Evolutionary conservation across 2,329 filamentous ascomycete genomes (phyloP).

Genomic region (Xenosphaeropsis pyriputrescens): DNA sequence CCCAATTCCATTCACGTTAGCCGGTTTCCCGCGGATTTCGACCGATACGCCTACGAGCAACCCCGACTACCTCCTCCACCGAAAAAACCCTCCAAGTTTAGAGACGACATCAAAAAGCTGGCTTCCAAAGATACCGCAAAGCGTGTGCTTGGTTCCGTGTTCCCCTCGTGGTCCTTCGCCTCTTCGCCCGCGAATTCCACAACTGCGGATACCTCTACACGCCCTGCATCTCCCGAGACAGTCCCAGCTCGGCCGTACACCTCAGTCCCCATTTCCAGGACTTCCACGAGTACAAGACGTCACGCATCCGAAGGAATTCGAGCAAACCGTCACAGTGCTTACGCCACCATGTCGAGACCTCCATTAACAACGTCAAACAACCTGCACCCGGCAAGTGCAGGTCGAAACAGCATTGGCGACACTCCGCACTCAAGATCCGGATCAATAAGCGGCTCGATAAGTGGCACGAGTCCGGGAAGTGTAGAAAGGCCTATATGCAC

Average conservation of each 20-base stretch:
- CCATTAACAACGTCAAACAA: neutral
- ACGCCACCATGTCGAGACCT: neutral
- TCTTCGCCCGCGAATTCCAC: conserved; percentile 6
- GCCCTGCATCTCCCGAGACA: conserved; percentile 10
- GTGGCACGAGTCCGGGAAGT: conserved; percentile 24
- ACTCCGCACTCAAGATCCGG: neutral
- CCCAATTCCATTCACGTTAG: conserved; percentile 41
- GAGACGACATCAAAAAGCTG: conserved; percentile 25
- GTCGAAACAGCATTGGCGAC: neutral
- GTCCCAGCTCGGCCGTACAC: conserved; percentile 2
- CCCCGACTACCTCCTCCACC: conserved; percentile 13
- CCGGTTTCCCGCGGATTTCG: conserved; percentile 28
- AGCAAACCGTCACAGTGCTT: neutral
- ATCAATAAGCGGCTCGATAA: conserved; percentile 1
- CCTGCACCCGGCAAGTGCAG: neutral
- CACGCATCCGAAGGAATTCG: neutral
- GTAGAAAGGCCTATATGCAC: conserved; percentile 54
- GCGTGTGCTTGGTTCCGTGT: conserved; percentile 17
- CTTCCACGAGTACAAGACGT: conserved; percentile 6
- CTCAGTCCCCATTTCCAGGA: conserved; percentile 6
- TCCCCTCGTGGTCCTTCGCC: conserved; percentile 11
- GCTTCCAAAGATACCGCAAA: conserved; percentile 25
- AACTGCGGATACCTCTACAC: conserved; percentile 9
- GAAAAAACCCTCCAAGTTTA: conserved; percentile 18
- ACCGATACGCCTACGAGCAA: conserved; percentile 20